Percentiles rank a stretch among this genome's conserved stretches.
Evolutionary conservation across 495 filamentous ascomycete genomes (phyloP).

Genomic region (Penicillium diatomitis): DNA sequence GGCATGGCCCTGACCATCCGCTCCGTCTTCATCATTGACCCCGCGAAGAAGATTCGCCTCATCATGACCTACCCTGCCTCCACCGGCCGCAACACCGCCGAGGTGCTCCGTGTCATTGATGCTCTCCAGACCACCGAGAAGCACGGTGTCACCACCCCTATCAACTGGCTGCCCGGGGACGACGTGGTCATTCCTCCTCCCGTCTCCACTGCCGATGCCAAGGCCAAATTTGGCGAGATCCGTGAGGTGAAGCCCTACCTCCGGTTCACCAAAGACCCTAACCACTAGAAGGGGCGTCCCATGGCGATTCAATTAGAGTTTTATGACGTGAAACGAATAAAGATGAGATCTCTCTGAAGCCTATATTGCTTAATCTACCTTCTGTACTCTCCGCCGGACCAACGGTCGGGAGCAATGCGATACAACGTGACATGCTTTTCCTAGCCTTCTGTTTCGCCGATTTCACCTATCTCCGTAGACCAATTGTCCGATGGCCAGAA

Average conservation of each 20-base stretch:
- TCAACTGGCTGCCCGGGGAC: conserved; percentile 54
- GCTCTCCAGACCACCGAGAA: conserved; percentile 54
- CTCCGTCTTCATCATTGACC: conserved; percentile 62
- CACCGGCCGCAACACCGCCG: conserved; percentile 54
- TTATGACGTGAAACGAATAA: conserved; percentile 14
- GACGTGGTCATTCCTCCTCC: conserved; percentile 60
- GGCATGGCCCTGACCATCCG: conserved; percentile 59
- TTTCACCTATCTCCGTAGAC: too few species aligned
- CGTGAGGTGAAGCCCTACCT: conserved; percentile 55
- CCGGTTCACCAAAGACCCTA: conserved; percentile 35
- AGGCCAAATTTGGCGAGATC: conserved; percentile 58
- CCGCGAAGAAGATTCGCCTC: conserved; percentile 57
- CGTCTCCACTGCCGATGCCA: conserved; percentile 53
- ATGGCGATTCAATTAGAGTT: background rate
- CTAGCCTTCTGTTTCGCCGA: too few species aligned
- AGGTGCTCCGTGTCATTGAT: conserved; percentile 59
- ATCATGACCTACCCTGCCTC: conserved; percentile 61
- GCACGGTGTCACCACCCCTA: conserved; percentile 55
- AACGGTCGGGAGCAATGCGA: conserved; percentile 3
- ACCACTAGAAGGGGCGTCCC: conserved; percentile 21
- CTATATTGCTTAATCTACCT: background rate
- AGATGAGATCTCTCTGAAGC: background rate
- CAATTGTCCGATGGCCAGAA: too few species aligned
- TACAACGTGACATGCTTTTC: too few species aligned
- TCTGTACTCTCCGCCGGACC: conserved; percentile 5